phyloP scores from a whole-genome alignment of 345 rosid species.

The Rhizophora apiculata region DNA sequence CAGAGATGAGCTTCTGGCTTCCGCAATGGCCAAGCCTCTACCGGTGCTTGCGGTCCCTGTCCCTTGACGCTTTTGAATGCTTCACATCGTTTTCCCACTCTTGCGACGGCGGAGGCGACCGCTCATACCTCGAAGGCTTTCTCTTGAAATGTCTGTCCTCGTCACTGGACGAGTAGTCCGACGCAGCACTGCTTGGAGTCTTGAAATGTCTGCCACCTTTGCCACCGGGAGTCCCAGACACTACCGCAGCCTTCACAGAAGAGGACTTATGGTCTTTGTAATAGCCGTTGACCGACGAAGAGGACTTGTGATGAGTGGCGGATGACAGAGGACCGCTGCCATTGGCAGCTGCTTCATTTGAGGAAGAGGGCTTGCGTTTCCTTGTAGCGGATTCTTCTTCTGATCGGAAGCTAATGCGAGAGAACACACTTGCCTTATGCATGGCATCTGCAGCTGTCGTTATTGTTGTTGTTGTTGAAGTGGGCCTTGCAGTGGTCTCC shows the following conservation, averaged over 20 bases:
- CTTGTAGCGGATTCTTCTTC: slow-evolving; percentile 50
- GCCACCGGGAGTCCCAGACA: no score
- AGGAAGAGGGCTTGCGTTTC: slow-evolving; percentile 53
- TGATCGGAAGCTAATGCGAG: slow-evolving; percentile 73
- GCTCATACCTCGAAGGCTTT: slow-evolving; percentile 78
- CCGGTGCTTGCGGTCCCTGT: slow-evolving; percentile 39
- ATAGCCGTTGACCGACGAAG: slow-evolving; percentile 40
- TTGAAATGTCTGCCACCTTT: slow-evolving; percentile 10
- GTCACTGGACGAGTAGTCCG: slow-evolving; percentile 77
- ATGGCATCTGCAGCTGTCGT: slow-evolving; percentile 28
- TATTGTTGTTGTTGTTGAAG: slow-evolving; percentile 25
- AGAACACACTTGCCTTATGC: slow-evolving; percentile 74
- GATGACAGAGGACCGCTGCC: neutral
- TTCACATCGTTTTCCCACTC: slow-evolving; percentile 45
- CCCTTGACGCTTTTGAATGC: slow-evolving; percentile 36
- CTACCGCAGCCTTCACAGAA: slow-evolving; percentile 24
- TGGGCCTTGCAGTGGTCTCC: slow-evolving; percentile 29
- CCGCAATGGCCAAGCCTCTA: neutral
- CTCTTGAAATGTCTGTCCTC: slow-evolving; percentile 79
- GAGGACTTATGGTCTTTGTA: slow-evolving; percentile 30
- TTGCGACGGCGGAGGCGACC: slow-evolving; percentile 45
- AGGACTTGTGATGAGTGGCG: slow-evolving; percentile 32
- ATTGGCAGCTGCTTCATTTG: slow-evolving; percentile 19
- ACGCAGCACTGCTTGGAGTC: slow-evolving; percentile 23
- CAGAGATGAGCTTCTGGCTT: no score